These are phyloP conservation scores for Annulohypoxylon truncatum DNA, from an alignment of 2,329 filamentous ascomycete genomes.

Conservation along the genomic window DNA sequence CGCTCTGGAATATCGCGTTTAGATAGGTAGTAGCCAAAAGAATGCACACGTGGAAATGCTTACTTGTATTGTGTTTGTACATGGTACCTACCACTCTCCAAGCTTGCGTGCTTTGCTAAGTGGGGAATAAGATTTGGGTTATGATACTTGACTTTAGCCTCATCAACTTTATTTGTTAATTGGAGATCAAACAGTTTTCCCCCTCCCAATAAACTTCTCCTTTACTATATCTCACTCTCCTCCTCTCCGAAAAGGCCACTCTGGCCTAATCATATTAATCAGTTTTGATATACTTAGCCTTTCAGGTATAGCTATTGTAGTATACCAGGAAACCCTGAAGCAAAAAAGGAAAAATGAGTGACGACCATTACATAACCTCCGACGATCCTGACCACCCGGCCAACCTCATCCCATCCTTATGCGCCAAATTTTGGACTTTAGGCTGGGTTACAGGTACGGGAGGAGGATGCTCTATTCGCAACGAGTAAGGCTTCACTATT, in stretches of 20 bases:
- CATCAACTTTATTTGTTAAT: slow-evolving; percentile 40
- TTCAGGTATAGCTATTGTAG: background rate
- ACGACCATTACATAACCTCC: slow-evolving; percentile 70
- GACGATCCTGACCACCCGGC: slow-evolving; percentile 86
- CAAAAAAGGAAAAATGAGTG: slow-evolving; percentile 48
- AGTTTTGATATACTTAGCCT: background rate
- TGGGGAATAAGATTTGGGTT: slow-evolving; percentile 39
- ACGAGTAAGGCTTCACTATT: slow-evolving; percentile 59
- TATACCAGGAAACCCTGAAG: background rate
- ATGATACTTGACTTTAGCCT: slow-evolving; percentile 46
- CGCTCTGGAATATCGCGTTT: too few species aligned
- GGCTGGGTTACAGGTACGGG: slow-evolving; percentile 95
- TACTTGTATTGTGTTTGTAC: background rate
- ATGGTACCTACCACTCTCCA: background rate
- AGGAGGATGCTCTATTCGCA: slow-evolving; percentile 81
- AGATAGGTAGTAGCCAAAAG: background rate
- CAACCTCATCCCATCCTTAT: slow-evolving; percentile 93
- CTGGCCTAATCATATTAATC: slow-evolving; percentile 32
- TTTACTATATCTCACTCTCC: slow-evolving; percentile 8
- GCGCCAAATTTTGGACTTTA: slow-evolving; percentile 93
- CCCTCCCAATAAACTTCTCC: background rate
- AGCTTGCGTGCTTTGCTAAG: slow-evolving; percentile 31
- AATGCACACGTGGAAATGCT: background rate
- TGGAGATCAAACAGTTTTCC: background rate
- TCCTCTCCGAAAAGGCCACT: slow-evolving; percentile 29